phyloP scores from a whole-genome alignment of 495 filamentous ascomycete species.

The Bacidia gigantensis region DNA sequence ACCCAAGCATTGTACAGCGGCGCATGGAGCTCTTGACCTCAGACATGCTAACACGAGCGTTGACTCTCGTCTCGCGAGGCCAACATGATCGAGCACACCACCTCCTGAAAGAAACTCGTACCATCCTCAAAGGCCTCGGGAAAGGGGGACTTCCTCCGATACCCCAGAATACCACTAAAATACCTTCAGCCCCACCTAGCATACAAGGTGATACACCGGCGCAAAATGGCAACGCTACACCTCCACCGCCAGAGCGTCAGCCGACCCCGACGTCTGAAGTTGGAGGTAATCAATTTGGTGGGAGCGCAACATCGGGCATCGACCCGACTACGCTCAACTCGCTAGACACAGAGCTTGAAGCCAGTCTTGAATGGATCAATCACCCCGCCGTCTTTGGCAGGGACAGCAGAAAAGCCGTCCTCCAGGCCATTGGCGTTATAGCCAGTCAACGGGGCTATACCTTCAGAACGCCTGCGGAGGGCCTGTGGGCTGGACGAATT shows the following conservation, averaged over 20 bases:
- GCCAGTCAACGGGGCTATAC: conserved; percentile 89
- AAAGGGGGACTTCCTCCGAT: conserved; percentile 94
- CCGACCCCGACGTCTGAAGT: conserved; percentile 37
- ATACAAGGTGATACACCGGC: conserved; percentile 25
- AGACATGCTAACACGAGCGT: conserved; percentile 88
- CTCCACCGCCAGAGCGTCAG: conserved; percentile 32
- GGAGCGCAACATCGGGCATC: conserved; percentile 31
- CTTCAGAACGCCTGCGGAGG: conserved; percentile 75
- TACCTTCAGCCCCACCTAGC: conserved; percentile 20
- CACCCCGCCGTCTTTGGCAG: conserved; percentile 91
- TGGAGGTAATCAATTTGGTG: conserved; percentile 22
- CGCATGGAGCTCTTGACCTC: conserved; percentile 97
- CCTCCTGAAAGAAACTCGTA: conserved; percentile 79
- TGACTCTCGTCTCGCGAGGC: conserved; percentile 80
- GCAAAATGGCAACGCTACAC: conserved; percentile 2
- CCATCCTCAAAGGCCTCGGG: conserved; percentile 88
- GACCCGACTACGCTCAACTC: conserved; percentile 63
- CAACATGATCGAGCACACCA: conserved; percentile 91
- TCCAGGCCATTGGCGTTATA: conserved; percentile 94
- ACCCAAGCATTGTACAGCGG: conserved; percentile 88
- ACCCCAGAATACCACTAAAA: conserved; percentile 36
- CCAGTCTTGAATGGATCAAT: conserved; percentile 96
- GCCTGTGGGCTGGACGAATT: conserved; percentile 71
- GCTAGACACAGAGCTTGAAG: conserved; percentile 79
- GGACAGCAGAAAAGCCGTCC: conserved; percentile 89